Evolutionary conservation across 345 rosid genomes (phyloP), one percentile per base, ranked within the genome.

Genomic region (Gossypium herbaceum): DNA sequence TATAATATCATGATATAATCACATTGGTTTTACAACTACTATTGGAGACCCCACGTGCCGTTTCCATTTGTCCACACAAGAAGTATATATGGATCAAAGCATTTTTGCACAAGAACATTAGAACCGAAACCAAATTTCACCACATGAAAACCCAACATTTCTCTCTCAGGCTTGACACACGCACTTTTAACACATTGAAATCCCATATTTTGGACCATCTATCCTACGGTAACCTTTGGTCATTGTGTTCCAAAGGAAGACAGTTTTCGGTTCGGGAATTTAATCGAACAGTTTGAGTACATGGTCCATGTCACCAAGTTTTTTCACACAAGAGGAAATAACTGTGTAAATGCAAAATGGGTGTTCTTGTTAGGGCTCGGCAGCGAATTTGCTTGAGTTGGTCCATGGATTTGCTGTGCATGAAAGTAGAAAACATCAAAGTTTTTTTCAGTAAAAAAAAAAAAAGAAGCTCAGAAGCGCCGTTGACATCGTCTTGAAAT

Each of bases 371-470:
- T 58, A 84, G 68, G 69, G 75, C 71, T 59, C 80, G 88, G 71
- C 86, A 84, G 63, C 88, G 91, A 72, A 88, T 76, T 79, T 88
- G 87, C 63, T 76, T 82, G 78, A 88, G 86, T 17, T 85, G 74
- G 34, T 71, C 62, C 74, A 71, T 71, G 60, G 65, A 72, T 56
- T 72, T 72, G 75, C 75, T 56, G 34, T 51, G 55, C 55, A 51
- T 15, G 55, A 51, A 4, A 51, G 2, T 34, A 6, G 2, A 4
- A 34, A 34, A 34, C 41, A 34, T 34, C 7, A 34, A 34, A 45
- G 50, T 8, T 29, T 3, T 29, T 29, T 29, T 34, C 41, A 34
- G 41, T 34, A 0, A 34, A 34, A 5, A 34, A 9, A 0, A 34
- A 0, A 0, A 0, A 10, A 1, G 7, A 12, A 12, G 52, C 52